Conservation (phyloP, 2,329 filamentous ascomycete genomes). For the Pseudomassariella vexata region DNA sequence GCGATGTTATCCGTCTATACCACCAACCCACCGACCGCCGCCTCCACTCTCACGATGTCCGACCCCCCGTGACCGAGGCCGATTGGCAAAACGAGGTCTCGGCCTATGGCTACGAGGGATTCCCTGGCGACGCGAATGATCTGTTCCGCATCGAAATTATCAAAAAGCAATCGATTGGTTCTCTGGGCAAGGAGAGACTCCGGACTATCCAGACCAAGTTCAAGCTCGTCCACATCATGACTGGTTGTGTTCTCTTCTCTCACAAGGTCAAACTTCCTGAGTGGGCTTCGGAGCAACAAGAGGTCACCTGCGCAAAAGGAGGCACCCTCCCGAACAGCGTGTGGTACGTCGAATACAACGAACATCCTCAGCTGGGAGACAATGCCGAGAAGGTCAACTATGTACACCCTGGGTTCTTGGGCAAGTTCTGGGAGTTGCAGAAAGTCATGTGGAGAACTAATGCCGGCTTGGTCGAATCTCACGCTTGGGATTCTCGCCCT, state of each 20-base stretch:
- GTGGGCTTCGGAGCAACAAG: conserved; percentile 97
- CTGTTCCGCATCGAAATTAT: conserved; percentile 92
- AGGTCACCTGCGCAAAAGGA: conserved; percentile 92
- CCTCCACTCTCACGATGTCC: conserved; percentile 92
- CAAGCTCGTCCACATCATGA: conserved; percentile 92
- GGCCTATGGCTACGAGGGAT: conserved; percentile 95
- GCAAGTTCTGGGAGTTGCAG: conserved; percentile 96
- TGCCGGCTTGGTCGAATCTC: conserved; percentile 89
- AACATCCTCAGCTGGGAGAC: conserved; percentile 69
- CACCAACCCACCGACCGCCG: conserved; percentile 79
- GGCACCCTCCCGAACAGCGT: conserved; percentile 93
- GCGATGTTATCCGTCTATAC: conserved; percentile 75
- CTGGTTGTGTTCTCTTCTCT: conserved; percentile 90
- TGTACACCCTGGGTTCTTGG: conserved; percentile 86
- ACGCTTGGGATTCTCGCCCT: conserved; percentile 96
- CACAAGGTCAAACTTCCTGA: conserved; percentile 98
- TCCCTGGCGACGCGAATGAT: conserved; percentile 95
- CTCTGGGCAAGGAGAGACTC: conserved; percentile 73
- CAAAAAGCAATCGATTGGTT: conserved; percentile 76
- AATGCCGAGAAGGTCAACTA: conserved; percentile 95
- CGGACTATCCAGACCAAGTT: conserved; percentile 97
- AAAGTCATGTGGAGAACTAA: conserved; percentile 99
- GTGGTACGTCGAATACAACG: conserved; percentile 93
- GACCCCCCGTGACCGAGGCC: conserved; percentile 76
- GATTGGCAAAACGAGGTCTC: conserved; percentile 97